A percentile compares a stretch with the other conserved stretches of the same genome.
phyloP scores from a whole-genome alignment of 2,329 filamentous ascomycete species.

The Penicillium sp. region DNA sequence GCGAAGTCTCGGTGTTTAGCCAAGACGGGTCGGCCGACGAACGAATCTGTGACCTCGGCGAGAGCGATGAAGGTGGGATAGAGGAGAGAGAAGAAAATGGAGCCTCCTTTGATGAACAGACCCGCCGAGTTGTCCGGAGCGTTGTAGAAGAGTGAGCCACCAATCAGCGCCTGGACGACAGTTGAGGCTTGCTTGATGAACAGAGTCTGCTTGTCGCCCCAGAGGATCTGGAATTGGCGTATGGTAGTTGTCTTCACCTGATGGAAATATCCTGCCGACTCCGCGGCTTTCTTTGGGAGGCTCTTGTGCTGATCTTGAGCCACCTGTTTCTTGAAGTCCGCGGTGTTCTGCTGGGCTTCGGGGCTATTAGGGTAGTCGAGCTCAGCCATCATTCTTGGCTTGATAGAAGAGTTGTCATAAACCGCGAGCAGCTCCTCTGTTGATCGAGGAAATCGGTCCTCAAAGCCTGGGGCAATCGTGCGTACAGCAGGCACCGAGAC shows the following conservation, averaged over 20 bases:
- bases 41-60: constrained; percentile 68
- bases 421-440: constrained; percentile 48
- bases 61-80: constrained; percentile 66
- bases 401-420: constrained; percentile 59
- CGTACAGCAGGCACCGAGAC: constrained; percentile 61
- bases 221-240: constrained; percentile 68
- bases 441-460: constrained; percentile 50
- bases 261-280: constrained; percentile 58
- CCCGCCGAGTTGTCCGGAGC: constrained; percentile 61
- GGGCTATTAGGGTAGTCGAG: constrained; percentile 60
- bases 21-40: constrained; percentile 62
- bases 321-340: constrained; percentile 59
- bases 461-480: constrained; percentile 47
- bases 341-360: constrained; percentile 54
- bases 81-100: constrained; percentile 66
- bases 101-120: constrained; percentile 66
- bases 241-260: constrained; percentile 62
- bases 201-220: constrained; percentile 66
- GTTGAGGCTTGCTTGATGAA: constrained; percentile 64
- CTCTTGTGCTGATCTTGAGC: constrained; percentile 58
- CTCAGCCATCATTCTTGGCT: constrained; percentile 57
- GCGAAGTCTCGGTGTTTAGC: constrained; percentile 63
- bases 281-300: constrained; percentile 57
- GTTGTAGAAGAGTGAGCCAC: constrained; percentile 70
- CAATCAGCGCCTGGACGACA: constrained; percentile 63